phyloP scores from a whole-genome alignment of 305 asterid genomes.

The Solanum aculeatissimum region DNA sequence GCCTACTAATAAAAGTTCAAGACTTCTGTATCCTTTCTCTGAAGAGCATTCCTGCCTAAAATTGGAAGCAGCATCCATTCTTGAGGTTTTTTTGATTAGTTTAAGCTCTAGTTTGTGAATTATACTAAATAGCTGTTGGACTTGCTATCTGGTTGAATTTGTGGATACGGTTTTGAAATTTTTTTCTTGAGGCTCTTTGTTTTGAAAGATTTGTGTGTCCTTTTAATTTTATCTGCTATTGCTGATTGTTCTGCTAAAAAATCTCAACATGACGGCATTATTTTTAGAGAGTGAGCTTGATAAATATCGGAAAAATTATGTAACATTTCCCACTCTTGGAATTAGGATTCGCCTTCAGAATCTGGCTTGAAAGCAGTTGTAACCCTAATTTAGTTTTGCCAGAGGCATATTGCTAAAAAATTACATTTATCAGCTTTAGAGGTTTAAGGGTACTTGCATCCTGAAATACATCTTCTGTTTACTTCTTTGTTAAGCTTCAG shows the following conservation, averaged over 20 bases:
- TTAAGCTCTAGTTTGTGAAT: neutral
- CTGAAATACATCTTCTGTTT: neutral
- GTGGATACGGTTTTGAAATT: neutral
- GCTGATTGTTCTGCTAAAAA: neutral
- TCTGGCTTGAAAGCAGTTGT: neutral
- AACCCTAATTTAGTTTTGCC: neutral
- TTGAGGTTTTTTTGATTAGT: constrained; percentile 34
- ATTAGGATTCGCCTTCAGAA: neutral
- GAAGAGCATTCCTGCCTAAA: constrained; percentile 51
- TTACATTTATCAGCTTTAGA: neutral
- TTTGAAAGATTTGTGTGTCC: neutral
- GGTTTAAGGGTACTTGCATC: neutral
- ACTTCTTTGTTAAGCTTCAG: neutral
- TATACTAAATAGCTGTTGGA: neutral
- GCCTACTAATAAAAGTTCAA: constrained; percentile 48
- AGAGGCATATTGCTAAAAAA: neutral
- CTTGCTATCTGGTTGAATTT: neutral
- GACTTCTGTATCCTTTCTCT: constrained; percentile 65
- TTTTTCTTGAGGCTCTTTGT: neutral
- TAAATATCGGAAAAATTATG: neutral
- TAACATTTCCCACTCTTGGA: neutral
- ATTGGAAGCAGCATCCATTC: constrained; percentile 41
- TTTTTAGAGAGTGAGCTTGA: neutral
- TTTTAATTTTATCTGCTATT: neutral
- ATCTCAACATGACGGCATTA: neutral